These are phyloP conservation scores for Lactarius sp. DNA, from an alignment of 768 basidiomycete species.

Conservation along the genomic window DNA sequence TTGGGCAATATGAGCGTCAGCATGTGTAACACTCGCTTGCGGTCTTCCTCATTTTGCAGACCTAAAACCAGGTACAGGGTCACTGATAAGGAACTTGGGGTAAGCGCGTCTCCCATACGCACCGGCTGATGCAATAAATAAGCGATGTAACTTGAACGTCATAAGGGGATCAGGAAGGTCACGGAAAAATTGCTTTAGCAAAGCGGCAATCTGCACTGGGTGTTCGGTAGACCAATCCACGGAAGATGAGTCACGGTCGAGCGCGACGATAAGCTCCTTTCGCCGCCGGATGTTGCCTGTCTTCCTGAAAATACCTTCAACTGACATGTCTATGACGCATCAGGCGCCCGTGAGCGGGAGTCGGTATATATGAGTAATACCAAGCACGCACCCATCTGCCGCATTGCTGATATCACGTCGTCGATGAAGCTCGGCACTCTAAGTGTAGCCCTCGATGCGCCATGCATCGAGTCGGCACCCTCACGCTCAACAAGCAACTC, in stretches of 20 bases:
- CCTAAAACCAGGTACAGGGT: constrained; percentile 44
- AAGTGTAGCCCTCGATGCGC: constrained; percentile 78
- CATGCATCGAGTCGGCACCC: constrained; percentile 91
- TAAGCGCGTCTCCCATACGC: constrained; percentile 33
- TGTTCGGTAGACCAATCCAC: constrained; percentile 94
- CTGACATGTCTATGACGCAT: constrained; percentile 77
- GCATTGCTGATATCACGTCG: constrained; percentile 97
- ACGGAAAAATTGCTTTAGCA: constrained; percentile 95
- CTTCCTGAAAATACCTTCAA: constrained; percentile 98
- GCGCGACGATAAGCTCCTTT: constrained; percentile 84
- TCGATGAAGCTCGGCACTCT: constrained; percentile 97
- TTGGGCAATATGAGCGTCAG: constrained; percentile 85
- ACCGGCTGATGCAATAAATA: constrained; percentile 89
- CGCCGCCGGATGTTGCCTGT: constrained; percentile 95
- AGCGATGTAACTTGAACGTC: constrained; percentile 87
- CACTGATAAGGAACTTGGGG: constrained; percentile 4
- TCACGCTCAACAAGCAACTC: constrained; percentile 91
- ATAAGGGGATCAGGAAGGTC: constrained; percentile 95
- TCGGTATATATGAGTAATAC: neutral
- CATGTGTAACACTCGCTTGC: constrained; percentile 79
- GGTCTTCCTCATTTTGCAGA: constrained; percentile 68
- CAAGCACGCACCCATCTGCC: constrained; percentile 84
- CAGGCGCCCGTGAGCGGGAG: neutral
- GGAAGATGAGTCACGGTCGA: constrained; percentile 89
- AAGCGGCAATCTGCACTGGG: constrained; percentile 92